Base-by-base conservation (phyloP, 441 rosid species). In the Breynia disticha region DNA sequence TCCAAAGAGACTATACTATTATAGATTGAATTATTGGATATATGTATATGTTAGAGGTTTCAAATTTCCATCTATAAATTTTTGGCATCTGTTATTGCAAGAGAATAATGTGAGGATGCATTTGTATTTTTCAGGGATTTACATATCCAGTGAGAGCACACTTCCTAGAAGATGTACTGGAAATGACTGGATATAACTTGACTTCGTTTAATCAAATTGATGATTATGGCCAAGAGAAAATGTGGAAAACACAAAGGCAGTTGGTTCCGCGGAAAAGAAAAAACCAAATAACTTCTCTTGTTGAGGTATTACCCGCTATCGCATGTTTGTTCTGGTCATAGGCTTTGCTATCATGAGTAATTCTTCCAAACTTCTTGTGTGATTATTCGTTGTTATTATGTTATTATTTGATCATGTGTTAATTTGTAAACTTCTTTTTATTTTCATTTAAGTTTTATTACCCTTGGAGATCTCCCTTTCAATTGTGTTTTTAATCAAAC, bases 201-300 rank as follows among this genome's bases (percentile, higher is more conserved):
- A 74, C 81, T 62, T 80, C 97, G 64, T 87, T 72, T 63, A 93
- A 89, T 72, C 99, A 93, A 84, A 71, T 93, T 69, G 99, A 93
- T 79, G 99, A 93, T 59, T 93, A 89, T 76, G 99, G 99, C 52
- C 97, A 93, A 81, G 99, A 89, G 55, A 93, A 89, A 67, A 56
- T 83, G 73, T 93, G 99, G 99, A 93, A 93, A 73, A 93, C 86
- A n/a, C 96, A 93, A 63, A 87, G 65, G 71, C 97, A 93, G 75
- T 77, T 89, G 51, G 77, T 78, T 46, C 93, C 95, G 8, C 78
- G 95, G 65, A 93, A 84, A 79, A 83, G 91, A 75, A 93, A 93
- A 77, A 89, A 89, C 66, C 93, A 87, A 77, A 84, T 89, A 59
- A 80, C 97, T 59, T 51, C 86, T 35, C 96, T 84, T 76, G 99